Conservation (phyloP, 2,329 filamentous ascomycete species). For the Fusarium sp. region DNA sequence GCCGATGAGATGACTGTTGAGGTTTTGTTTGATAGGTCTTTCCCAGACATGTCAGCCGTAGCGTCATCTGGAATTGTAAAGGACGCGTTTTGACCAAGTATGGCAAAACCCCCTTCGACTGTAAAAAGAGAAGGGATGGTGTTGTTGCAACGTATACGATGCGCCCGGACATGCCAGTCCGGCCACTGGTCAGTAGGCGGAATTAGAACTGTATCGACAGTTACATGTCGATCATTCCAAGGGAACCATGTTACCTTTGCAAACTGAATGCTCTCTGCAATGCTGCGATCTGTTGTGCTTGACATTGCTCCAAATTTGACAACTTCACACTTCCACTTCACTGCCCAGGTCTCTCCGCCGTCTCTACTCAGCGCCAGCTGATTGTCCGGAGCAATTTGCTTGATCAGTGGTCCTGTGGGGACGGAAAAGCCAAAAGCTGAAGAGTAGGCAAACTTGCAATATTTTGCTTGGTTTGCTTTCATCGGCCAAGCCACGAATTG, state of each 20-base stretch:
- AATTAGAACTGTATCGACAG: slow-evolving; percentile 46
- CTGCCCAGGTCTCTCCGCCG: slow-evolving; percentile 48
- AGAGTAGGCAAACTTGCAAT: slow-evolving; percentile 62
- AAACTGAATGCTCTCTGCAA: not conserved
- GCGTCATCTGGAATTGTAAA: not conserved
- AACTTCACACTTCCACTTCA: slow-evolving; percentile 46
- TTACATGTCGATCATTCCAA: slow-evolving; percentile 46
- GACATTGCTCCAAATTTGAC: not conserved
- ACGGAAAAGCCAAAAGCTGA: slow-evolving; percentile 61
- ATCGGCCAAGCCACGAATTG: slow-evolving; percentile 55
- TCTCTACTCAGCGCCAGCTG: slow-evolving; percentile 49
- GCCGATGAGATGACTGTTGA: slow-evolving; percentile 19
- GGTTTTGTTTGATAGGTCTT: not conserved
- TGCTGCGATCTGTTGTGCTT: not conserved
- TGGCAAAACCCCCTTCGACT: slow-evolving; percentile 40
- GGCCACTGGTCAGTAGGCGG: slow-evolving; percentile 50
- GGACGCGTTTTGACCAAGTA: not conserved
- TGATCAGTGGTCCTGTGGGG: slow-evolving; percentile 52
- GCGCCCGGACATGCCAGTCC: slow-evolving; percentile 50
- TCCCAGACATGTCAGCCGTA: not conserved
- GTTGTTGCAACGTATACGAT: slow-evolving; percentile 21
- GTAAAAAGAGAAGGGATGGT: slow-evolving; percentile 10
- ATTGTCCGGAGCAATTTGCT: slow-evolving; percentile 53
- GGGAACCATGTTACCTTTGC: slow-evolving; percentile 38
- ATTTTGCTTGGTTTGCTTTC: slow-evolving; percentile 59